Base-by-base conservation (phyloP, 371 early-diverging fungal genomes). In the Massospora cicadina region DNA sequence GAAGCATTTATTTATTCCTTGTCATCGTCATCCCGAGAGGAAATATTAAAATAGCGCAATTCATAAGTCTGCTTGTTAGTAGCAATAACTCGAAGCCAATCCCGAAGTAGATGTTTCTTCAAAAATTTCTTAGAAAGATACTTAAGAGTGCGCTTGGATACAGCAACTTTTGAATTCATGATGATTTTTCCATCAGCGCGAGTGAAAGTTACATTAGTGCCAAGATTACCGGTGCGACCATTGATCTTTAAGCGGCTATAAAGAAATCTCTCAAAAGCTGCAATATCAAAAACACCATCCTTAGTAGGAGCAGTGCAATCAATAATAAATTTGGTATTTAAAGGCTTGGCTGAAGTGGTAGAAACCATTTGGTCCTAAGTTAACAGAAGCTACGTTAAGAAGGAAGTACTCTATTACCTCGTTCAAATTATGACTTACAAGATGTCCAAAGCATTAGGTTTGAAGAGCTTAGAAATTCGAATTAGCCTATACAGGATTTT, bases 71-170 rank as follows among this genome's bases (percentile, higher is more conserved):
- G 75, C 90, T 93, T 91, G 82, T 80, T 78, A 71, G 84, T 76
- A 74, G 95, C 84, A 76, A 95, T 83, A 69, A 96, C 96, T 77
- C 97, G 93, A 76, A 98, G 81, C 90, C 91, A 95, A 83, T 98
- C 98, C 76, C 94, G 88, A 79, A 98, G 87, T 77, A 86, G 83
- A 88, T 95, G 82, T 91, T 98, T 95, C 90, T 98, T 98, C 81
- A 98, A 83, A 91, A 93, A 98, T 87, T 93, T 93, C 91, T 98
- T 98, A 81, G 97, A 89, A 63, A 96, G 86, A 87, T 98, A 98
- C 89, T 98, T 98, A 79, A 96, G 77, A 90, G 95, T 95, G 71
- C 95, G 90, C 92, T 98, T 98, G 78, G 95, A 86, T 83, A 95
- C 87, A 65, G 81, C 77, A 71, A 80, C 77, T 74, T 79, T 82